These are phyloP conservation scores for Argentina anserina DNA, from an alignment of 306 rosid genomes.

Conservation along the genomic window DNA sequence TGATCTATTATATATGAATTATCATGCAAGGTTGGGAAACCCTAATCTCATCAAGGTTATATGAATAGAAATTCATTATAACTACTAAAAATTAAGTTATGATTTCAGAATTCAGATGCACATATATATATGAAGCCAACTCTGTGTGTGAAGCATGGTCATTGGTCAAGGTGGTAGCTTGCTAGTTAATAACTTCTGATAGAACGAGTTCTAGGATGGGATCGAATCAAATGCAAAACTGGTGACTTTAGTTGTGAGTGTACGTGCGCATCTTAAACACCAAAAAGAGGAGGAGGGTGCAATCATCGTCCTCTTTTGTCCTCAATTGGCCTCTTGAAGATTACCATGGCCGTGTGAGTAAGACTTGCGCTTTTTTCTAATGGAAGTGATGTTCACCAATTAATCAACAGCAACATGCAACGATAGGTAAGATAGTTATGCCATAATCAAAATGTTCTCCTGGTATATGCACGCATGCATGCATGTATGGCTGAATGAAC, in stretches of 20 bases:
- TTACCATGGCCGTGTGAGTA: background rate
- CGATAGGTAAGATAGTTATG: background rate
- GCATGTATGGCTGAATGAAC: no score
- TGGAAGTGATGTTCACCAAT: background rate
- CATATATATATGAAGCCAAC: background rate
- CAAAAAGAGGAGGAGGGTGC: background rate
- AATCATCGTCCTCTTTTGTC: constrained; percentile 13
- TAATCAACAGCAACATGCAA: background rate
- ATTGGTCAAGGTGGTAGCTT: background rate
- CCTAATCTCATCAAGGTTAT: no score
- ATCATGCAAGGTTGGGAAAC: no score
- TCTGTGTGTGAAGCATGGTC: background rate
- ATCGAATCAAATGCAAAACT: constrained; percentile 4
- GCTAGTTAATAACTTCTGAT: background rate
- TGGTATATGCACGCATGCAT: background rate
- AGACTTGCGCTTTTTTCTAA: background rate
- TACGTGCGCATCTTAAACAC: constrained; percentile 15
- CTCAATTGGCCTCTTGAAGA: background rate
- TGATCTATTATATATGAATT: no score
- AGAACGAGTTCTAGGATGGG: background rate
- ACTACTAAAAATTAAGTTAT: background rate
- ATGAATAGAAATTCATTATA: no score
- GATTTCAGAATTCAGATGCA: background rate
- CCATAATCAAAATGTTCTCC: background rate
- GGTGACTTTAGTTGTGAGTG: background rate